Evolutionary conservation across 495 filamentous ascomycete genomes (phyloP).

Genomic region (Geopyxis carbonaria): DNA sequence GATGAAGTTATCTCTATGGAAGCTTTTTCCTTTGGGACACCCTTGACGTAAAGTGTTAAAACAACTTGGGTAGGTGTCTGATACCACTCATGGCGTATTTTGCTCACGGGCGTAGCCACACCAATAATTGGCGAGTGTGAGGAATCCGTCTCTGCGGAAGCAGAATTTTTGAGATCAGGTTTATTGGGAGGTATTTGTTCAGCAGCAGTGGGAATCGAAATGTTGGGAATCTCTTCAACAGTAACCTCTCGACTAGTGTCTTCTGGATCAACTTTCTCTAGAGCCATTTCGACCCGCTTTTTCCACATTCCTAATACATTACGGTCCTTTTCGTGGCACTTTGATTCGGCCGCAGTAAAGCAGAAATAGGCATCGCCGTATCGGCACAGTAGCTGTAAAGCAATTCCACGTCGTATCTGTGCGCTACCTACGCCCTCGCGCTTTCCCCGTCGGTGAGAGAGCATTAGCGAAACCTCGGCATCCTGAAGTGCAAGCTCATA

Average conservation of each 20-base stretch:
- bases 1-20: conserved; percentile 41
- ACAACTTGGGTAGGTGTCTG: conserved; percentile 49
- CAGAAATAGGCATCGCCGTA: conserved; percentile 64
- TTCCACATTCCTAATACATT: conserved; percentile 43
- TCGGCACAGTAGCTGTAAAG: conserved; percentile 50
- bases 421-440: conserved; percentile 63
- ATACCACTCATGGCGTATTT: conserved; percentile 69
- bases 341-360: conserved; percentile 46
- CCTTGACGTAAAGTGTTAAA: conserved; percentile 55
- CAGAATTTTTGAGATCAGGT: neutral
- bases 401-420: conserved; percentile 63
- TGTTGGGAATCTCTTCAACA: conserved; percentile 46
- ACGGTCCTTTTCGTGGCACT: conserved; percentile 40
- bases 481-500: conserved; percentile 48
- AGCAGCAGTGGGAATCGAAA: conserved; percentile 31
- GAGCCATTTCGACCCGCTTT: conserved; percentile 35
- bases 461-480: conserved; percentile 56
- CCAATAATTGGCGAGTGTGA: conserved; percentile 11
- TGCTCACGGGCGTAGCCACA: conserved; percentile 37
- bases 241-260: conserved; percentile 41
- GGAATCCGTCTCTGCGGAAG: neutral
- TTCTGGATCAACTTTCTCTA: conserved; percentile 39
- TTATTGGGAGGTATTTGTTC: conserved; percentile 20
- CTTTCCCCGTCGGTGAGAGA: conserved; percentile 55
- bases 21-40: conserved; percentile 46